Base-by-base conservation (phyloP, 495 filamentous ascomycete species). In the Schizothecium vesticola region DNA sequence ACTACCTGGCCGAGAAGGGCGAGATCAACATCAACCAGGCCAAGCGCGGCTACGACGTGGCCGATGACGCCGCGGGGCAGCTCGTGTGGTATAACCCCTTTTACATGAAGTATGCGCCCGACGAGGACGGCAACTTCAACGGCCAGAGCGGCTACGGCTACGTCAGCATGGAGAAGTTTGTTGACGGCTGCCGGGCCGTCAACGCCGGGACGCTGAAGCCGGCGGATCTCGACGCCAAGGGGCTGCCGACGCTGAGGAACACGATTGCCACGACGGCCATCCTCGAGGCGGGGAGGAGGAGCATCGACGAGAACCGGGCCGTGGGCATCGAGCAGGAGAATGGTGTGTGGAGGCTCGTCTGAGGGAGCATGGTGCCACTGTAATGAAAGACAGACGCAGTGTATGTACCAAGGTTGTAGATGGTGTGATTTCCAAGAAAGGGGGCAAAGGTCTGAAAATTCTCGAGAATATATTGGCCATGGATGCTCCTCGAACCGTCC, bases 31-130 rank as follows among this genome's bases (percentile, higher is more conserved):
- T 94, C 67, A 91, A 97, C 81, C 94, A 97, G 80, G 94, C 93
- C 19, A 97, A 97, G 82, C 89, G 94, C 23, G 92, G 93, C 24
- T 97, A 97, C 77, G 93, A 97, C 70, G 90, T 97, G n/a, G 91
- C 93, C 1, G 90, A 91, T 55, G 94, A 97, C 72, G 82, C 84
- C 7, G 84, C 85, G 26, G 80, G 83, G 1, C 85, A 87, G 69
- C 77, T 97, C 63, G 83, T 87, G 71, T 96, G 92, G 91, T 90
- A 90, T 69, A 97, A 97, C 76, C 93, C 92, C 75, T 97, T 97
- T 81, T 97, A 97, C 75, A 97, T 97, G 94, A 87, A 89, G 72
- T 97, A 97, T 58, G 93, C 94, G 13, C 93, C 94, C 16, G 93
- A 97, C 71, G 94, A 97, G 77, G 92, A 96, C 77, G 94, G 94